phyloP scores from a whole-genome alignment of 2,329 filamentous ascomycete genomes.

The Clarireedia homoeocarpa region DNA sequence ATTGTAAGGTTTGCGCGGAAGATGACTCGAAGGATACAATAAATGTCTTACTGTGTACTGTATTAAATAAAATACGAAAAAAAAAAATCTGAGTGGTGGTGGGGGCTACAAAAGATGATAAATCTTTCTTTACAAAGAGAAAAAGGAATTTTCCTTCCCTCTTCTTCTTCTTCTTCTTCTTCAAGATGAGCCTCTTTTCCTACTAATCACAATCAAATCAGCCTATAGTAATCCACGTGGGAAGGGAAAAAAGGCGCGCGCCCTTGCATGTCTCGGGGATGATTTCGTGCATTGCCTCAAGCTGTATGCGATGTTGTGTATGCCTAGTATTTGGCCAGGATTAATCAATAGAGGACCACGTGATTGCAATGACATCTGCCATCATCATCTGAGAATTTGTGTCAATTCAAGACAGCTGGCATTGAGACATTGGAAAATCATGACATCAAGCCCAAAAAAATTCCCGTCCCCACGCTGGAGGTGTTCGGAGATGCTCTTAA shows the following conservation, averaged over 20 bases:
- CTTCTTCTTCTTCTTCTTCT: too few relatives aligned
- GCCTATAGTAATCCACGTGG: conserved; percentile 4
- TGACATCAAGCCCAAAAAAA: conserved; percentile 3
- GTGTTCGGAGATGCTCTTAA: neutral
- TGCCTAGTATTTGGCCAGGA: neutral
- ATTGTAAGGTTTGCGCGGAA: too few relatives aligned
- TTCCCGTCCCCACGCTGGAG: neutral
- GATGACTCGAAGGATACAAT: too few relatives aligned
- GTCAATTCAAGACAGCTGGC: neutral
- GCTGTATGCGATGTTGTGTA: neutral
- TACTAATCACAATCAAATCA: neutral
- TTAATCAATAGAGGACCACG: neutral
- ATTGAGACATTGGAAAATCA: neutral
- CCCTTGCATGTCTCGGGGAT: conserved; percentile 5
- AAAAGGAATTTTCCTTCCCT: too few relatives aligned
- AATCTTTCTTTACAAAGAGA: neutral
- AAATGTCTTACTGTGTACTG: too few relatives aligned
- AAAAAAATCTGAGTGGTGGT: neutral
- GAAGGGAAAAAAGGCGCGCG: neutral
- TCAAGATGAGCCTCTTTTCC: neutral
- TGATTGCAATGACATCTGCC: conserved; percentile 10
- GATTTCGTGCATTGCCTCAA: conserved; percentile 5
- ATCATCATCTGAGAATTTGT: conserved; percentile 5
- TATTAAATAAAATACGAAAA: too few relatives aligned
- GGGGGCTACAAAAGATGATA: neutral